A percentile compares a stretch with the other conserved stretches of the same genome.
phyloP scores from a whole-genome alignment of 129 eudicot genomes.

The Flaveria robusta region DNA sequence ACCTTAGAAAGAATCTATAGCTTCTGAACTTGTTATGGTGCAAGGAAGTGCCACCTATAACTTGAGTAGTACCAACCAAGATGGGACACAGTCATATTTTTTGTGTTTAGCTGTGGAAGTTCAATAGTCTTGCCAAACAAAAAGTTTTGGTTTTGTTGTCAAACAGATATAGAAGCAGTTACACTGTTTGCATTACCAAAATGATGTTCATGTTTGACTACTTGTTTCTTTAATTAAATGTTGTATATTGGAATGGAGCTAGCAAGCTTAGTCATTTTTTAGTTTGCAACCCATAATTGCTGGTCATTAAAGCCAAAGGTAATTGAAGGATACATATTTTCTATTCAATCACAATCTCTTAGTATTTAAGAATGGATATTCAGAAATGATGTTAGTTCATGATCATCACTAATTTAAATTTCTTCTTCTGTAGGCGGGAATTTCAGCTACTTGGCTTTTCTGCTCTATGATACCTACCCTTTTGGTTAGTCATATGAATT shows the following conservation, averaged over 20 bases:
- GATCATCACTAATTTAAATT: constrained; percentile 13
- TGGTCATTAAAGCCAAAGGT: neutral
- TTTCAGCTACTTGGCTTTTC: constrained; percentile 85
- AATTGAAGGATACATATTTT: constrained; percentile 12
- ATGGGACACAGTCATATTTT: neutral
- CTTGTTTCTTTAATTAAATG: neutral
- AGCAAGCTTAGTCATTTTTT: neutral
- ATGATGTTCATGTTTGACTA: neutral
- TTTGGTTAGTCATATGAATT: constrained; percentile 57
- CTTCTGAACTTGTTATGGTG: neutral
- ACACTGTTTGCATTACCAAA: neutral
- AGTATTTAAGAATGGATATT: neutral
- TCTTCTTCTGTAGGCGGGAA: constrained; percentile 55
- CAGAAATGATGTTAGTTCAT: neutral
- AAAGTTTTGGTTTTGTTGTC: neutral
- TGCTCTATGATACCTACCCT: constrained; percentile 78
- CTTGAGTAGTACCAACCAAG: neutral
- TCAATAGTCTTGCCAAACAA: neutral
- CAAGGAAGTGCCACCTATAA: neutral
- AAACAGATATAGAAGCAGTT: neutral
- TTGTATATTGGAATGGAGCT: neutral
- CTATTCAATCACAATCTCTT: neutral
- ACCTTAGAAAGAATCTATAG: neutral
- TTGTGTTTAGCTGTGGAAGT: neutral
- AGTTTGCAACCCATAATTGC: neutral